Evolutionary conservation across 331 rosid species (phyloP), one percentile per base, ranked within the genome.

Genomic region (Telfairia occidentalis): DNA sequence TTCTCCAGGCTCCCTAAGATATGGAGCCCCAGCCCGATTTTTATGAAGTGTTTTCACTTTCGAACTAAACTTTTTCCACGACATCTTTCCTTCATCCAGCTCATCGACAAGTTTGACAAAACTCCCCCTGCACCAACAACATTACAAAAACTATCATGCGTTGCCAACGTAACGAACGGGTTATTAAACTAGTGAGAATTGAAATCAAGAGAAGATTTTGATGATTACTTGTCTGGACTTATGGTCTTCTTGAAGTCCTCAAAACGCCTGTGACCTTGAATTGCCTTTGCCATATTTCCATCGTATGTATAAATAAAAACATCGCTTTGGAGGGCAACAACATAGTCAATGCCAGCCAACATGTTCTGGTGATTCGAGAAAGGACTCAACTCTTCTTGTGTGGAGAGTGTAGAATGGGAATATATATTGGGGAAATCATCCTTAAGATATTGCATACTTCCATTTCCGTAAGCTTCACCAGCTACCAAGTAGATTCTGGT

Each of bases 281-380:
- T 96, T 29, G 99, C 99, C 89, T 95, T 95, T 18, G 99, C 99
- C 99, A 95, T 88, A 79, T 95, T 95, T 76, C 99, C 96, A 72
- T 95, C 99, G 3, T 90, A 92, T 19, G 99, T 95, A 85, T 90
- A 88, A n/a, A 92, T 79, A 84, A 95, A 95, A 30, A 83, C 96
- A n/a, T 85, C 88, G 67, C 99, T 92, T 80, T 90, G 86, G 42
- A 95, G 92, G 85, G 99, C 99, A 75, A 95, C 97, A 32, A 82
- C 97, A 69, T 92, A 92, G 77, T 92, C 99, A 81, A 91, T 86
- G 73, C 99, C 98, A 55, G 98, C 98, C 90, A 95, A 82, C 98
- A 95, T 91, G 90, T 92, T 95, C 82, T 92, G 96, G 82, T 92
- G 99, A 80, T 84, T 84, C 89, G 80, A 77, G 83, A 88, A 92